Base-by-base conservation (phyloP, 1,284 basidiomycete species). In the Puccinia polysora region DNA sequence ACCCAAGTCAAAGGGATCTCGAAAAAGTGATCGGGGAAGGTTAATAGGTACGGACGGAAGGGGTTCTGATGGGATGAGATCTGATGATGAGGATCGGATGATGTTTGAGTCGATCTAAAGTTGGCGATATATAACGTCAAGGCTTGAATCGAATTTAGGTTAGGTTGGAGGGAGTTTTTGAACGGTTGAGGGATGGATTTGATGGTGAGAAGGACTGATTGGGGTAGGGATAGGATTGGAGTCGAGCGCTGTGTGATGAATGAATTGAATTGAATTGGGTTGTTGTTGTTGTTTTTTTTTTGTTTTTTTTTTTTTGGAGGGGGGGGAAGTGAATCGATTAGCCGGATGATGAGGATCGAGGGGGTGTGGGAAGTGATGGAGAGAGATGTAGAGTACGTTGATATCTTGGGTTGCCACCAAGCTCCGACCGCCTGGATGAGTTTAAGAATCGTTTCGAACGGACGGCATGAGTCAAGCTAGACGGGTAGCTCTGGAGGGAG, bases 391-490 rank as follows among this genome's bases (percentile, higher is more conserved):
- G 12, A n/a, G n/a, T 65, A 65, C 63, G 6, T 53, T 25, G 2
- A 67, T 67, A 56, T 67, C 64, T 38, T 67, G 49, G 36, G 15
- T 56, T 4, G 64, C 49, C 18, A 67, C 36, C 52, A 67, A 43
- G 38, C 47, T 40, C 6, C 64, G 59, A 63, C 43, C 43, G 10
- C 43, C 59, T 63, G 23, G 56, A n/a, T n/a, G n/a, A n/a, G n/a
- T n/a, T n/a, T n/a, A n/a, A n/a, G n/a, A n/a, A n/a, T n/a, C n/a
- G n/a, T n/a, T n/a, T n/a, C n/a, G n/a, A n/a, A n/a, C n/a, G n/a
- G n/a, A n/a, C n/a, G n/a, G n/a, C n/a, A n/a, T n/a, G n/a, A n/a
- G n/a, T n/a, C n/a, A n/a, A n/a, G n/a, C n/a, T n/a, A n/a, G n/a
- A n/a, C n/a, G n/a, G n/a, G n/a, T n/a, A n/a, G n/a, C n/a, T n/a